These are phyloP conservation scores for Cordyceps militaris DNA, from an alignment of 2,329 filamentous ascomycete species.

Conservation along the genomic window DNA sequence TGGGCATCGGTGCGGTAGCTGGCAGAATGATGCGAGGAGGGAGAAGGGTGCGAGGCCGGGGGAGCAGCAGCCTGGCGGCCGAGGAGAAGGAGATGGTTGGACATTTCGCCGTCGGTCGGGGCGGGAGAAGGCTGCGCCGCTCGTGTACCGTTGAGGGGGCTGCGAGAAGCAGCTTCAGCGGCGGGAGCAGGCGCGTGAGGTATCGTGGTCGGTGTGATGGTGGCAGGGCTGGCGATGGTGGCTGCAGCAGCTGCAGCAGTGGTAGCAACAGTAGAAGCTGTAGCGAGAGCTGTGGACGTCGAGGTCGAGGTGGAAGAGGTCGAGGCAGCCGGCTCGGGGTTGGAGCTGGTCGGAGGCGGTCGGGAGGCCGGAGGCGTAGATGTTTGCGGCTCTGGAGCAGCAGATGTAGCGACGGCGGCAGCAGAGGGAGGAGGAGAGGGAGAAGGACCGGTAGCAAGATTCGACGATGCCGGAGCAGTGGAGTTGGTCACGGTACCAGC, in stretches of 20 bases:
- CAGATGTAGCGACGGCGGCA: background rate
- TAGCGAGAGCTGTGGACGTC: background rate
- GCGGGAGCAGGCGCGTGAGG: background rate
- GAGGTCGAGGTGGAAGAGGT: conserved; percentile 1
- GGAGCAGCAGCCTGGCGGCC: background rate
- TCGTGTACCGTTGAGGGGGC: background rate
- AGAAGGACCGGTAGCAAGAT: conserved; percentile 11
- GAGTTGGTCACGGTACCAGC: conserved; percentile 4
- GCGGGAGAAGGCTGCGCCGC: conserved; percentile 5
- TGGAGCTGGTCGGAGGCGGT: background rate
- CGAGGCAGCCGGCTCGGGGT: background rate
- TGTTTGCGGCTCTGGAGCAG: background rate
- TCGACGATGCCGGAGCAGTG: conserved; percentile 3
- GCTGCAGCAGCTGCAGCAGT: background rate
- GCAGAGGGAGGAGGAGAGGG: conserved; percentile 11
- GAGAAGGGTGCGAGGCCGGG: conserved; percentile 12
- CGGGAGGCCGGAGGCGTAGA: background rate
- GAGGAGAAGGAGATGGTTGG: conserved; percentile 21
- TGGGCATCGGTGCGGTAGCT: conserved; percentile 12
- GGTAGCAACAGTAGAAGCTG: background rate
- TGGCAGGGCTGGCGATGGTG: too few species aligned
- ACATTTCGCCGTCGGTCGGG: conserved; percentile 25
- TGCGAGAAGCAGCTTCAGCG: background rate
- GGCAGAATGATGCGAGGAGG: background rate
- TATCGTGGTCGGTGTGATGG: background rate